Conservation (phyloP, 345 rosid genomes). For the Eucalyptus sideroxylon region DNA sequence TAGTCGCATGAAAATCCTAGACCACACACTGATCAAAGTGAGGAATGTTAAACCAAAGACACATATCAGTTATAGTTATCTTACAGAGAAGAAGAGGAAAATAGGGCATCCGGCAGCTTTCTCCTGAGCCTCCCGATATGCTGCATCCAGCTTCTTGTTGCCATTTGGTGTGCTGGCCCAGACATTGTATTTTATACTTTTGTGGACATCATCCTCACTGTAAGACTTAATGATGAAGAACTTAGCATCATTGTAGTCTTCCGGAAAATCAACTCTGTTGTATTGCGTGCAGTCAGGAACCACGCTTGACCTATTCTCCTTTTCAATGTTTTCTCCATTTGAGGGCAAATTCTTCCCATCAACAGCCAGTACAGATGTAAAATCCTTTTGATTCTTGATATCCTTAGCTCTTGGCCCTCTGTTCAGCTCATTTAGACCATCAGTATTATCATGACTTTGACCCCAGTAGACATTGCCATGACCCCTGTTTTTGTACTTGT, state of each 20-base stretch:
- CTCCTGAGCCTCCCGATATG: conserved; percentile 60
- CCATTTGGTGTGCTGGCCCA: conserved; percentile 90
- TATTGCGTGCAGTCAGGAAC: conserved; percentile 8
- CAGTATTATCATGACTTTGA: conserved; percentile 46
- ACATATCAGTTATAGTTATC: background rate
- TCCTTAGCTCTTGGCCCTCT: conserved; percentile 87
- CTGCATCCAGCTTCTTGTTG: conserved; percentile 78
- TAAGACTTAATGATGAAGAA: conserved; percentile 84
- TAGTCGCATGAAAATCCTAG: background rate
- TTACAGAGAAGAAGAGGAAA: conserved; percentile 72
- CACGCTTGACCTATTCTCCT: conserved; percentile 6
- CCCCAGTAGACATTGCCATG: conserved; percentile 56
- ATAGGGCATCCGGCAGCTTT: conserved; percentile 40
- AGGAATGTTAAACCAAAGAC: background rate
- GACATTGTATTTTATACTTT: conserved; percentile 78
- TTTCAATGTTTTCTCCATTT: conserved; percentile 2
- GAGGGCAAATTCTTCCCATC: conserved; percentile 36
- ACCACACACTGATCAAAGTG: background rate
- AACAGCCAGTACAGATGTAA: conserved; percentile 15
- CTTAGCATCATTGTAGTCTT: conserved; percentile 45
- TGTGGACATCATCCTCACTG: conserved; percentile 88
- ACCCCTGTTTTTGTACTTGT: conserved; percentile 59
- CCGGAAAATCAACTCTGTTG: conserved; percentile 29
- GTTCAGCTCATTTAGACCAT: conserved; percentile 81
- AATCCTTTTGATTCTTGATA: conserved; percentile 48